Base-by-base conservation (phyloP, 2,329 filamentous ascomycete genomes). In the Keithomyces neogunnii region DNA sequence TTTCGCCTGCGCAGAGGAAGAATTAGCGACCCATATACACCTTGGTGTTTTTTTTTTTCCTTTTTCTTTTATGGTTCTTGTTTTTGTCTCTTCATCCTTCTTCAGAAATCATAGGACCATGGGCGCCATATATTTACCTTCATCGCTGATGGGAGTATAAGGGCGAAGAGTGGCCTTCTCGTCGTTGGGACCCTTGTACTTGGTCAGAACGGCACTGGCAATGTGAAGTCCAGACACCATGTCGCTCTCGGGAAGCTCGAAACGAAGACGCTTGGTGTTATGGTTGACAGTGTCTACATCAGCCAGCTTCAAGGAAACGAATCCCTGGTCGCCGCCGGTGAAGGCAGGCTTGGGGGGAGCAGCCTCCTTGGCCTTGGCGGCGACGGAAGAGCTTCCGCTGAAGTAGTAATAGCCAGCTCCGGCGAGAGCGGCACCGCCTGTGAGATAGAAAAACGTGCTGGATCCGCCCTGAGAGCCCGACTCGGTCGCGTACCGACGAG, bases 251-350 rank as follows among this genome's bases (percentile, higher is more conserved):
- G 89, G 88, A 43, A 97, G 82, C 63, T 85, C 83, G 72, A 99
- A 97, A 61, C 88, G 84, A 66, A 97, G 78, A 62, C 81, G 85
- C 83, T 97, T 97, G 62, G 90, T 95, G 78, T 97, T 97, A 78
- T 91, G 87, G 76, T 89, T 96, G 73, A 96, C 72, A 45, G 76
- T 72, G 72, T 95, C 86, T 47, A 90, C 80, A 51, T 85, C 82
- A 51, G 89, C 81, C 51, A 97, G 77, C 73, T 87, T 84, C 60
- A 97, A 78, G 56, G 83, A 84, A 57, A 96, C 69, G 72, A 90
- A 97, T 59, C 89, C 91, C 72, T 96, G 90, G 55, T 95, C 89
- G 58, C 89, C 89, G 59, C 92, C 91, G 35, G 80, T 87, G 69
- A 97, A 77, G 44, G 80, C 72, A 29, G 76, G 69, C 66, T 73